Evolutionary conservation across 257 asterid genomes (phyloP).

Genomic region (Echium plantagineum): DNA sequence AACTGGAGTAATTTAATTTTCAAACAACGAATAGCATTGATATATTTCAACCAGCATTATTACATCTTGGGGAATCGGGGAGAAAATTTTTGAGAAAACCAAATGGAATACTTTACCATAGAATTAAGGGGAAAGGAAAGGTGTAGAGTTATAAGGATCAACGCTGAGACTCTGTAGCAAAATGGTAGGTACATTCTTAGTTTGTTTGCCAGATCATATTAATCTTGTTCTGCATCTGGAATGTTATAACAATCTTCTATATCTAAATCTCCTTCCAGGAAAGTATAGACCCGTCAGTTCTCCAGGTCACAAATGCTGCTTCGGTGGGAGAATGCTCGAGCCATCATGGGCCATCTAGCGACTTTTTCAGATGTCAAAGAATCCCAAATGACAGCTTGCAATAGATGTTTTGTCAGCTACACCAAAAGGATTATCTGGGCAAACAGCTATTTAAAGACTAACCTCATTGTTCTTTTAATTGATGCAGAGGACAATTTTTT

Average conservation of each 20-base stretch:
- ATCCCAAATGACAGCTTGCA: constrained; percentile 74
- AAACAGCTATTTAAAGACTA: neutral
- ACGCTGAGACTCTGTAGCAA: too few relatives aligned
- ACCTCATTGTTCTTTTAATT: constrained; percentile 70
- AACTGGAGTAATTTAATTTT: too few relatives aligned
- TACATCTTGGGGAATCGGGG: too few relatives aligned
- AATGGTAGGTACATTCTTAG: too few relatives aligned
- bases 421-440: constrained; percentile 2
- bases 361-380: constrained; percentile 65
- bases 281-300: constrained; percentile 61
- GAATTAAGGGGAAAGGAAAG: too few relatives aligned
- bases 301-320: constrained; percentile 59
- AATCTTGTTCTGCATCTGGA: neutral
- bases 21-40: too few relatives aligned
- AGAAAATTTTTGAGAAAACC: too few relatives aligned
- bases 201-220: too few relatives aligned
- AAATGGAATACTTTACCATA: too few relatives aligned
- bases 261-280: constrained; percentile 41
- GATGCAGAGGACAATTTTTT: constrained; percentile 48
- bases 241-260: too few relatives aligned
- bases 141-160: too few relatives aligned
- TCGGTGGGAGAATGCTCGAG: constrained; percentile 69
- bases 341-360: constrained; percentile 84
- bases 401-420: constrained; percentile 6
- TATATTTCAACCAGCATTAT: too few relatives aligned